Evolutionary conservation across 148 eudicot genomes (phyloP).

Genomic region (Fagopyrum homotropicum): DNA sequence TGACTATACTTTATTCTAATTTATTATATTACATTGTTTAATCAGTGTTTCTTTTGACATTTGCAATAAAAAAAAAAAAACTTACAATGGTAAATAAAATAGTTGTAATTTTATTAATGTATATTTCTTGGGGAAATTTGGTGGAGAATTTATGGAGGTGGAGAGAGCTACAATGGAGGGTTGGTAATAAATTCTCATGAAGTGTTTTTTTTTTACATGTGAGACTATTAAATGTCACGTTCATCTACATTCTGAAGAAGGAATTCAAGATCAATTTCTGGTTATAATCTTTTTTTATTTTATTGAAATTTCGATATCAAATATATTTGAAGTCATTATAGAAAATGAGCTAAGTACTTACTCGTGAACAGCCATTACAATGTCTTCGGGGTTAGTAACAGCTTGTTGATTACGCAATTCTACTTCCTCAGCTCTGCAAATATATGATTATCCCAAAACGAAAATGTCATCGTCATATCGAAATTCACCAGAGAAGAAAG

Average conservation of each 20-base stretch:
- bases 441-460: not conserved
- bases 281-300: too few species aligned
- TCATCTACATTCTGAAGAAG: not conserved
- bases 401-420: constrained; percentile 45
- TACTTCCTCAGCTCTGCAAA: constrained; percentile 40
- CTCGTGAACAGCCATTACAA: constrained; percentile 62
- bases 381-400: constrained; percentile 48
- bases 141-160: not conserved
- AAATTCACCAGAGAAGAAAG: not conserved
- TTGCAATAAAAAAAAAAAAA: not conserved
- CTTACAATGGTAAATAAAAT: too few species aligned
- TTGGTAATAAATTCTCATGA: not conserved
- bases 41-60: too few species aligned
- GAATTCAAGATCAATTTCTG: not conserved
- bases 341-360: constrained; percentile 21
- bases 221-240: not conserved
- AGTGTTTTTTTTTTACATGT: not conserved
- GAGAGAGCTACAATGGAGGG: not conserved
- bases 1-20: not conserved
- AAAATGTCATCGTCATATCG: not conserved
- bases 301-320: too few species aligned
- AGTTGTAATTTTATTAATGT: too few species aligned
- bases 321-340: not conserved
- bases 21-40: not conserved
- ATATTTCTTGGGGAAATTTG: not conserved